Evolutionary conservation across 2,329 filamentous ascomycete genomes (phyloP).

Genomic region (Cadophora malorum): DNA sequence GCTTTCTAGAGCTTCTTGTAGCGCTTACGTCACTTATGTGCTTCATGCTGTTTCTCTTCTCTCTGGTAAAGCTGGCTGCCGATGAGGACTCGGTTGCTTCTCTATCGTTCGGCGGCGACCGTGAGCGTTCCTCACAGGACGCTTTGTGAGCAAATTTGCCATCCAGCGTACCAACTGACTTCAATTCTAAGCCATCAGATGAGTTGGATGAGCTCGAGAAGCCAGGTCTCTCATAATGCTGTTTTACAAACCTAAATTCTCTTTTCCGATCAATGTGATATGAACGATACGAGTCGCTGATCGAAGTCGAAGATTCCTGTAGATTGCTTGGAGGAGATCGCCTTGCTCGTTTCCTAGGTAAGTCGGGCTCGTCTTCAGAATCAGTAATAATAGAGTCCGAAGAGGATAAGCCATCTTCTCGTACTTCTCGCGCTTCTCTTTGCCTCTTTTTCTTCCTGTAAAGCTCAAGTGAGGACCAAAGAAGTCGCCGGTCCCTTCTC

Average conservation of each 20-base stretch:
- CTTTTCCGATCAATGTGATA: neutral
- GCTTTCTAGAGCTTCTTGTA: neutral
- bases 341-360: neutral
- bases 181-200: neutral
- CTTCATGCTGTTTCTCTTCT: neutral
- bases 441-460: neutral
- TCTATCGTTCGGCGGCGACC: neutral
- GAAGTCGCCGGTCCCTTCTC: neutral
- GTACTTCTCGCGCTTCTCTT: neutral
- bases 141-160: neutral
- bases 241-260: neutral
- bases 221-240: too few relatives aligned
- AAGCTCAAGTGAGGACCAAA: conserved; percentile 9
- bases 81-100: neutral
- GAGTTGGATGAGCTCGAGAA: neutral
- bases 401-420: neutral
- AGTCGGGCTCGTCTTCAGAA: neutral
- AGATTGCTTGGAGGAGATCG: neutral
- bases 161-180: neutral
- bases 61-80: neutral
- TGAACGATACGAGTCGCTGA: neutral
- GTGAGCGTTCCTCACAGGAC: neutral
- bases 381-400: neutral
- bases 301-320: neutral
- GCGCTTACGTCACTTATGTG: neutral